phyloP scores from a whole-genome alignment of 257 asterid species.

The Salvia splendens region DNA sequence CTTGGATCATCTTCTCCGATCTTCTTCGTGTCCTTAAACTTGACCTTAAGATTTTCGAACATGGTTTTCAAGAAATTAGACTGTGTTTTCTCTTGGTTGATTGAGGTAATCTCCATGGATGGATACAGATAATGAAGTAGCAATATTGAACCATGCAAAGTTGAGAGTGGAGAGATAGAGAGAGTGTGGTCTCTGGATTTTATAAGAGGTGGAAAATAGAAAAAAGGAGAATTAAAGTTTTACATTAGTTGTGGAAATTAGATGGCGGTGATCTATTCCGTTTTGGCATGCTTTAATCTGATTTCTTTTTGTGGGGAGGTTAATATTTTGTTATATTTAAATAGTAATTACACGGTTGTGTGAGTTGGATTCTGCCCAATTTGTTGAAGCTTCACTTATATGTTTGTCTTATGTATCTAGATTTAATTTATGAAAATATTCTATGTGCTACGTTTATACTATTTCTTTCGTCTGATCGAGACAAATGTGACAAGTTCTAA shows the following conservation, averaged over 20 bases:
- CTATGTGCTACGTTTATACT: neutral
- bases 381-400: neutral
- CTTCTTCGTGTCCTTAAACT: constrained; percentile 29
- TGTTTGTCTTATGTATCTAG: neutral
- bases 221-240: neutral
- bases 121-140: neutral
- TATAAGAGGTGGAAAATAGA: constrained; percentile 15
- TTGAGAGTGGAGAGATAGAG: neutral
- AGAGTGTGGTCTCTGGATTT: neutral
- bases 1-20: constrained; percentile 69
- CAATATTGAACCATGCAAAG: constrained; percentile 4
- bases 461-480: too few relatives aligned
- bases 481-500: too few relatives aligned
- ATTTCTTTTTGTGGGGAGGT: neutral
- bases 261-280: neutral
- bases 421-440: neutral
- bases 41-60: constrained; percentile 2
- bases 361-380: neutral
- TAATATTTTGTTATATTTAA: neutral
- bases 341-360: neutral
- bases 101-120: neutral
- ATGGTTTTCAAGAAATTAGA: constrained; percentile 21
- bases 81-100: constrained; percentile 11
- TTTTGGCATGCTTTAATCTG: neutral
- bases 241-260: neutral